Evolutionary conservation across 768 basidiomycete genomes (phyloP), one percentile per base, ranked within the genome.

Genomic region (Boletales sp.): DNA sequence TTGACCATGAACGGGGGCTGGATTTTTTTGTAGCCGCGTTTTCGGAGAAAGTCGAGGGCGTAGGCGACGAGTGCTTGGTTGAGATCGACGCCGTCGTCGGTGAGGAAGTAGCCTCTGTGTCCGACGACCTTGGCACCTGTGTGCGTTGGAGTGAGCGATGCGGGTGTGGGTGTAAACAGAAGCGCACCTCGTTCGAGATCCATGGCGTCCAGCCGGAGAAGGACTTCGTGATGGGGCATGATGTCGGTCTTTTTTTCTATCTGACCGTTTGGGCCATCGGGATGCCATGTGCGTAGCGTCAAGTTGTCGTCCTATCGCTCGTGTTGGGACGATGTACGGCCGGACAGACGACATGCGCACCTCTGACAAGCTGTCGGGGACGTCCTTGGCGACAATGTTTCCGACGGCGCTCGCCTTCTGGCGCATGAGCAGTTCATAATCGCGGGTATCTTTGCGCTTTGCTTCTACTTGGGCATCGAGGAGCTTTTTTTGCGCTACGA

Each of bases 1-100:
- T 92, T 93, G 87, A 99, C 97, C 77, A 99, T 86, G 76, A 96
- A 99, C 0, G 96, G 96, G 4, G 94, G 90, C 67, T 94, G 92
- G 44, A 98, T 82, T 72, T 95, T 97, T 74, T 85, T 95, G 80
- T 90, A 97, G 1, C 81, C 84, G 28, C 77, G 78, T 46, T 77
- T 79, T 33, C 92, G 80, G 46, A 99, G 75, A 70, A 94, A 99
- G 65, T 98, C 90, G 57, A 99, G 84, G 5, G 92, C 94, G 61
- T 98, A 97, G 43, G 85, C 80, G 69, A 98, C 89, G 42, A 99
- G 76, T 0, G 96, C 96, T 68, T 94, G 96, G 68, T 98, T 99
- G 38, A 99, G 81, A 71, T 98, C 95, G 57, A 99, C 80, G 44
- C 96, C 96, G 60, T 97, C 94, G 69, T 90, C 87, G 7, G 85